These are phyloP conservation scores for Gomphus sp. DNA, from an alignment of 1,284 basidiomycete species.

Conservation along the genomic window DNA sequence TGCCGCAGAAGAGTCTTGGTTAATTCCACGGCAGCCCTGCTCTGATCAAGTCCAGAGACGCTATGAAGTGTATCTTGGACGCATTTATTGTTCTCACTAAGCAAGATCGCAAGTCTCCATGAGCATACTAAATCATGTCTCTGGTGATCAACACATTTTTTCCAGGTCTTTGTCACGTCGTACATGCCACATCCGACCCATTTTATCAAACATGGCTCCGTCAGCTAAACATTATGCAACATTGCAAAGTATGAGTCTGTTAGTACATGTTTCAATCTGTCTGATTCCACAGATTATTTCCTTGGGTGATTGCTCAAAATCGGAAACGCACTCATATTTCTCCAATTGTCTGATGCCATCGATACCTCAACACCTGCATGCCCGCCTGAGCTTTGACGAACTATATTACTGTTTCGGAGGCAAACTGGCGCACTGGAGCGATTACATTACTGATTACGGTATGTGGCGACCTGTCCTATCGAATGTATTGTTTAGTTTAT, in stretches of 20 bases:
- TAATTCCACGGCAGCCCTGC: constrained; percentile 37
- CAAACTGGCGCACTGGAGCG: constrained; percentile 71
- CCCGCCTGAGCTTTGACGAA: constrained; percentile 54
- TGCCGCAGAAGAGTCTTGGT: not conserved
- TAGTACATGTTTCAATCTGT: constrained; percentile 11
- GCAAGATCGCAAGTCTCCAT: constrained; percentile 46
- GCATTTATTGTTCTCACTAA: constrained; percentile 80
- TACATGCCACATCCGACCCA: constrained; percentile 76
- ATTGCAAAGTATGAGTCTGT: constrained; percentile 53
- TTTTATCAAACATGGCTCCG: constrained; percentile 78
- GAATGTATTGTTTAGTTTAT: constrained; percentile 6
- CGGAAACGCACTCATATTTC: constrained; percentile 59
- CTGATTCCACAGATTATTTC: constrained; percentile 49
- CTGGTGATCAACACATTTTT: not conserved
- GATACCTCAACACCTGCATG: constrained; percentile 48
- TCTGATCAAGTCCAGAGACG: constrained; percentile 63
- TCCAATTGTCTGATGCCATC: constrained; percentile 48
- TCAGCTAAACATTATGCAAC: constrained; percentile 67
- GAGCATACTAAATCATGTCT: not conserved
- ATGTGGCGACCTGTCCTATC: constrained; percentile 5
- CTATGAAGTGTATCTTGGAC: constrained; percentile 76
- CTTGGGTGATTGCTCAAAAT: constrained; percentile 67
- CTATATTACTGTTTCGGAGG: constrained; percentile 75
- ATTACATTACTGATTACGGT: constrained; percentile 67
- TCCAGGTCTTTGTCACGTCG: constrained; percentile 55